Evolutionary conservation across 208 protist genomes (phyloP).

Genomic region (Leishmania amazonensis): DNA sequence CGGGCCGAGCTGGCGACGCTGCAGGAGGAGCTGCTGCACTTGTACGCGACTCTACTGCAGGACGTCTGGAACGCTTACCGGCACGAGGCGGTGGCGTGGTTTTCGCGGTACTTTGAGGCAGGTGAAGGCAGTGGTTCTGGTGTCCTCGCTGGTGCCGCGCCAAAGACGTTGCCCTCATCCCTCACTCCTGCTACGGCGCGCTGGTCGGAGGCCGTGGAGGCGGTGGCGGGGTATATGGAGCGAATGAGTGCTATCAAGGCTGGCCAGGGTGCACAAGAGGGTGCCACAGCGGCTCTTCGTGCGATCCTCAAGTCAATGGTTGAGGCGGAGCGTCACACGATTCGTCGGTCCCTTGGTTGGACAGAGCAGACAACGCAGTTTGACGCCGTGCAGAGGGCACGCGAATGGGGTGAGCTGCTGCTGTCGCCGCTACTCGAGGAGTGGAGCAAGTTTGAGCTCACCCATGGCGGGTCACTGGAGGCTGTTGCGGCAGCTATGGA

Average conservation of each 20-base stretch:
- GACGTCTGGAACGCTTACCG: conserved; percentile 77
- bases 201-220: conserved; percentile 71
- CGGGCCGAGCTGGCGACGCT: conserved; percentile 21
- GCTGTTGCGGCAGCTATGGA: conserved; percentile 44
- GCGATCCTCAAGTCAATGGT: conserved; percentile 55
- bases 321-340: conserved; percentile 44
- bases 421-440: conserved; percentile 62
- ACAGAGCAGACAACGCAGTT: conserved; percentile 44
- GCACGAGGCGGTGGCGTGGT: conserved; percentile 76
- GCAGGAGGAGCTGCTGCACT: conserved; percentile 28
- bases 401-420: conserved; percentile 66
- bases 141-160: conserved; percentile 27
- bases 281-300: conserved; percentile 33
- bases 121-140: conserved; percentile 33
- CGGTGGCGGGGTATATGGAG: conserved; percentile 51
- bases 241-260: conserved; percentile 5
- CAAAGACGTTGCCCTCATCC: conserved; percentile 43
- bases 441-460: conserved; percentile 78
- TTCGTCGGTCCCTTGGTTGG: conserved; percentile 46
- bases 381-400: conserved; percentile 54
- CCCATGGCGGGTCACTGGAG: conserved; percentile 57
- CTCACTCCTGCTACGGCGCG: conserved; percentile 64
- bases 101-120: conserved; percentile 26
- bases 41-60: conserved; percentile 61
- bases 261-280: background rate